Evolutionary conservation across 305 asterid species (phyloP).

Genomic region (Solanum hybrid): DNA sequence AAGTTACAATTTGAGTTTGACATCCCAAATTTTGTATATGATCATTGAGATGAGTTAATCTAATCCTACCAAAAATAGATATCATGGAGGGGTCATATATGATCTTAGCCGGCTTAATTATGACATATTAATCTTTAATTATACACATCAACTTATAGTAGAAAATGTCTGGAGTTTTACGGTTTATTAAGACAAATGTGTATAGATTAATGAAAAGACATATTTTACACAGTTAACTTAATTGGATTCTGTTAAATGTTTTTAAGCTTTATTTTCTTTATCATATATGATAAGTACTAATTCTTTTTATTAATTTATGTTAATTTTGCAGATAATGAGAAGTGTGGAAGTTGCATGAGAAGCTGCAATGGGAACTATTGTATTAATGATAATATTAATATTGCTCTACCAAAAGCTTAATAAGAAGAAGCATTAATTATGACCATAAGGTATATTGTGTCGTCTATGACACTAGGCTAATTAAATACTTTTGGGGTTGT

Average conservation of each 20-base stretch:
- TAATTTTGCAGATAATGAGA: not conserved
- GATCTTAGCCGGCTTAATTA: not conserved
- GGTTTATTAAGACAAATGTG: no score
- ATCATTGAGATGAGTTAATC: no score
- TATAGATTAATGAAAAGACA: not conserved
- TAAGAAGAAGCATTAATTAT: no score
- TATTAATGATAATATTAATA: no score
- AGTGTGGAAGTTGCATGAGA: not conserved
- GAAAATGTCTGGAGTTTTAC: not conserved
- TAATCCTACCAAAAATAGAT: no score
- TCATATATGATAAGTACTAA: not conserved
- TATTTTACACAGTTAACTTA: no score
- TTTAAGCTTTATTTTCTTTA: not conserved
- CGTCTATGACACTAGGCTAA: not conserved
- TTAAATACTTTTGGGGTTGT: not conserved
- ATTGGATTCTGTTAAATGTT: not conserved
- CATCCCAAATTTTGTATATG: not conserved
- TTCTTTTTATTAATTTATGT: not conserved
- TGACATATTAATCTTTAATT: not conserved
- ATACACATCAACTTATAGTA: not conserved
- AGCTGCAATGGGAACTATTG: not conserved
- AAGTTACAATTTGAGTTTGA: not conserved
- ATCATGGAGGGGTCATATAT: not conserved
- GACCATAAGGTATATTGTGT: not conserved
- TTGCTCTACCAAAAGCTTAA: not conserved